Conservation (phyloP, 2,329 filamentous ascomycete genomes). For the Fusarium neocosmosporiellum region DNA sequence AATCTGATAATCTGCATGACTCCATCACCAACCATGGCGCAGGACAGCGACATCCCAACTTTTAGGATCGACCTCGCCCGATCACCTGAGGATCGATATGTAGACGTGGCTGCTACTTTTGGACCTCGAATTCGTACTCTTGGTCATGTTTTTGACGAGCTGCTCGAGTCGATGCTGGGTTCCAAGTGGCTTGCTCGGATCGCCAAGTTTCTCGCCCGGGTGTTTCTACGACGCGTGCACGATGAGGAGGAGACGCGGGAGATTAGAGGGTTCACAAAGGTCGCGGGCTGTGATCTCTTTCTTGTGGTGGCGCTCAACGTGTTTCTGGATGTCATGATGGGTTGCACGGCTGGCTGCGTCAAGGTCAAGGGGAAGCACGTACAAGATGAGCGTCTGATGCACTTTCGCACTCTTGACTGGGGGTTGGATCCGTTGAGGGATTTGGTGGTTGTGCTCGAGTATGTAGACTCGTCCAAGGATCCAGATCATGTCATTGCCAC, state of each 20-base stretch:
- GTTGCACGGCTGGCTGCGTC: slow-evolving; percentile 68
- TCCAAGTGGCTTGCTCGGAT: slow-evolving; percentile 25
- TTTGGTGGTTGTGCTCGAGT: slow-evolving; percentile 16
- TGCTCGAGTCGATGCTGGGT: slow-evolving; percentile 23
- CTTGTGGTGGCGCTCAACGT: slow-evolving; percentile 69
- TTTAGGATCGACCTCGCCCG: slow-evolving; percentile 17
- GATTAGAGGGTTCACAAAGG: slow-evolving; percentile 63
- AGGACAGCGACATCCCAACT: slow-evolving; percentile 9
- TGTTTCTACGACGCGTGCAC: slow-evolving; percentile 61
- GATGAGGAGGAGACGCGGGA: slow-evolving; percentile 68
- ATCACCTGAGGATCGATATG: slow-evolving; percentile 7
- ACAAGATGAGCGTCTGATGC: slow-evolving; percentile 52
- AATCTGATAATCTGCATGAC: slow-evolving; percentile 3
- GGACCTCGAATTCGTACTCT: slow-evolving; percentile 12
- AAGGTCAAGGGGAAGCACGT: slow-evolving; percentile 1
- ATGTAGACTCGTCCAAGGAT: slow-evolving; percentile 33
- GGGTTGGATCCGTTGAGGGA: slow-evolving; percentile 22
- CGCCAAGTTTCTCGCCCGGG: slow-evolving; percentile 53
- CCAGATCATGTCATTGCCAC: slow-evolving; percentile 55
- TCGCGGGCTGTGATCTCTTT: slow-evolving; percentile 63
- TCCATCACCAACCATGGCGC: neutral
- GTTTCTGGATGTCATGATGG: slow-evolving; percentile 69
- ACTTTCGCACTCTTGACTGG: slow-evolving; percentile 57
- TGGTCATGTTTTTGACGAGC: slow-evolving; percentile 22
- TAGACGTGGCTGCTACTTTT: slow-evolving; percentile 12